Evolutionary conservation across 108 stramenopile species (phyloP), one percentile per base, ranked within the genome.

Genomic region (Cyclotella sp.): DNA sequence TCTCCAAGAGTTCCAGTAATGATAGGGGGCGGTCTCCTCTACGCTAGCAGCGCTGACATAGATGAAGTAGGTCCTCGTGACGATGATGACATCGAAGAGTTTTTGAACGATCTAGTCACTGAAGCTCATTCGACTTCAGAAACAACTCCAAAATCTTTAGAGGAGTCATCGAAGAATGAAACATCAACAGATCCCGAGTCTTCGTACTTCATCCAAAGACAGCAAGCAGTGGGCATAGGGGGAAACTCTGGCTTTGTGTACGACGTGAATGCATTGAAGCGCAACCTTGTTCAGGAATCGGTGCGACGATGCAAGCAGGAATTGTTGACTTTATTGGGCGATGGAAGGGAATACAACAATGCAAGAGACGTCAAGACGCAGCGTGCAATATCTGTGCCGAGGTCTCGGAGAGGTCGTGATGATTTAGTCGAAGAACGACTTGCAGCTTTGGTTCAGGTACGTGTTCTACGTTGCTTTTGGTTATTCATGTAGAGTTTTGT

Each of bases 231-330:
- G 30, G 89, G 89, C 29, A 86, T 90, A 19, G 89, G 89, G 15
- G 89, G 89, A 28, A 76, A 77, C 45, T 70, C 60, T 63, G 89
- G 89, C 9, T 53, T 84, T 53, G 63, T 75, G 12, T 87, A 78
- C 51, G 87, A 90, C 43, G 85, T 90, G 18, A 90, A 90, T 66
- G 51, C 60, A 24, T 63, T 90, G 29, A 90, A 90, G 57, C 72
- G 77, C 16, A 90, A 90, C 66, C 82, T 90, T 41, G 79, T 90
- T 46, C 89, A 90, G 72, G 85, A 86, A 82, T 77, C 85, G 45
- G 80, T 90, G 0, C 54, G 72, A 34, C 60, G 73, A 28, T 84
- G 64, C 67, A 90, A 90, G 74, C 70, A 83, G 43, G 87, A 90
- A 39, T 55, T 90, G 54, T 51, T 81, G 41, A 47, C 67, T 26